Conservation (phyloP, 768 basidiomycete genomes). For the Mycena epipterygia region DNA sequence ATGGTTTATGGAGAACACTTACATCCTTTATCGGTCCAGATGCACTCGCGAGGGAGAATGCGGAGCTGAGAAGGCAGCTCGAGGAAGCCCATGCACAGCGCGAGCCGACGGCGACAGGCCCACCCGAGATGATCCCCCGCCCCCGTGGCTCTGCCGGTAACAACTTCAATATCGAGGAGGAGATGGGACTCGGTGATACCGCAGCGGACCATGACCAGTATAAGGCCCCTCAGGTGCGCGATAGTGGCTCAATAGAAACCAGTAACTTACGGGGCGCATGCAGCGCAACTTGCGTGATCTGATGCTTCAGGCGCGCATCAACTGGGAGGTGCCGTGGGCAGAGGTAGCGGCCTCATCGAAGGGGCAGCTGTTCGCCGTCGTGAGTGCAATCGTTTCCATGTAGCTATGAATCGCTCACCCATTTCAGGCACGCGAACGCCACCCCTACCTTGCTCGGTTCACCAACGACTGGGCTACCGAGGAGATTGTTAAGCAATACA, state of each 20-base stretch:
- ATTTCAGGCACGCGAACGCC: slow-evolving; percentile 10
- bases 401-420: background rate
- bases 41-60: no score
- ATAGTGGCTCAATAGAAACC: background rate
- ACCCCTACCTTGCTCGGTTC: slow-evolving; percentile 5
- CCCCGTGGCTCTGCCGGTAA: background rate
- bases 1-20: no score
- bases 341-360: slow-evolving; percentile 19
- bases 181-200: slow-evolving; percentile 3
- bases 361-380: slow-evolving; percentile 24
- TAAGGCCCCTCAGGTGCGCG: background rate
- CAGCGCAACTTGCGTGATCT: slow-evolving; percentile 32
- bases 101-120: no score
- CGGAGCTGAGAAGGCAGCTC: no score
- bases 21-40: no score
- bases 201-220: background rate
- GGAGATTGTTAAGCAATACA: slow-evolving; percentile 38
- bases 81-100: no score
- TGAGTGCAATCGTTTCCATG: background rate
- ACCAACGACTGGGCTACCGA: slow-evolving; percentile 44
- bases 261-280: background rate
- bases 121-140: background rate
- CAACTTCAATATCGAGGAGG: slow-evolving; percentile 9
- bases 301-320: slow-evolving; percentile 14
- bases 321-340: slow-evolving; percentile 30